A percentile compares a stretch with the other conserved stretches of the same genome.
Conservation (phyloP, 805 yeast genomes). For the Ogataea trehaloabstinens region DNA sequence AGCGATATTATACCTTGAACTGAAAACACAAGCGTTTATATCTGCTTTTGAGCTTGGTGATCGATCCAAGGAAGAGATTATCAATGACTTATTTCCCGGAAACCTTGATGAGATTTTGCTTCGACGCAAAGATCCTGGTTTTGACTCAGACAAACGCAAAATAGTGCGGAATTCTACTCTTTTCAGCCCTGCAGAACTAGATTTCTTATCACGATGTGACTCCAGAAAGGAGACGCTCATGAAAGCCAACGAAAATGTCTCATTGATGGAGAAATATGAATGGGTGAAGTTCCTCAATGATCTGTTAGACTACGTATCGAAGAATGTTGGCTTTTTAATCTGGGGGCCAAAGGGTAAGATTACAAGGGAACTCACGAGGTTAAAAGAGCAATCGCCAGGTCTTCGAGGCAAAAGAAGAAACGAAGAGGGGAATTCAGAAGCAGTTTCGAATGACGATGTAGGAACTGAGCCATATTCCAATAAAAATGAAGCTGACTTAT, state of each 20-base stretch:
- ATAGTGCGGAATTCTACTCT: conserved; percentile 29
- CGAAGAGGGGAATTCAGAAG: conserved; percentile 5
- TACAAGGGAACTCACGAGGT: conserved; percentile 22
- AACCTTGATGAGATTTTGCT: conserved; percentile 51
- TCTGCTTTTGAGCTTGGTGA: conserved; percentile 74
- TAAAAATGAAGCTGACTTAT: conserved; percentile 4
- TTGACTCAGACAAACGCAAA: conserved; percentile 21
- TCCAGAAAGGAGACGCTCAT: conserved; percentile 64
- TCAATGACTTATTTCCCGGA: conserved; percentile 74
- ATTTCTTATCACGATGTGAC: conserved; percentile 72
- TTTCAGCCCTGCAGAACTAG: conserved; percentile 74
- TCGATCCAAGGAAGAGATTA: conserved; percentile 59
- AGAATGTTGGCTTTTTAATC: conserved; percentile 66
- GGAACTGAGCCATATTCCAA: conserved; percentile 7
- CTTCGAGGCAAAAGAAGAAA: conserved; percentile 6
- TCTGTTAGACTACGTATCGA: conserved; percentile 71
- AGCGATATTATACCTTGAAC: conserved; percentile 74
- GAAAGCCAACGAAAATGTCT: conserved; percentile 44
- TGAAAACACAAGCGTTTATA: conserved; percentile 93
- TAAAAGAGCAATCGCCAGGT: conserved; percentile 9
- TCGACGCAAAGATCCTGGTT: conserved; percentile 35
- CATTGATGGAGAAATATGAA: conserved; percentile 69
- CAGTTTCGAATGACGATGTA: neutral
- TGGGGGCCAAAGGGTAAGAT: conserved; percentile 55
- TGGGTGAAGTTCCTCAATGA: conserved; percentile 85